A percentile compares a stretch with the other conserved stretches of the same genome.
Evolutionary conservation across 163 green algal species (phyloP).

Genomic region (Scenedesmus sp.): DNA sequence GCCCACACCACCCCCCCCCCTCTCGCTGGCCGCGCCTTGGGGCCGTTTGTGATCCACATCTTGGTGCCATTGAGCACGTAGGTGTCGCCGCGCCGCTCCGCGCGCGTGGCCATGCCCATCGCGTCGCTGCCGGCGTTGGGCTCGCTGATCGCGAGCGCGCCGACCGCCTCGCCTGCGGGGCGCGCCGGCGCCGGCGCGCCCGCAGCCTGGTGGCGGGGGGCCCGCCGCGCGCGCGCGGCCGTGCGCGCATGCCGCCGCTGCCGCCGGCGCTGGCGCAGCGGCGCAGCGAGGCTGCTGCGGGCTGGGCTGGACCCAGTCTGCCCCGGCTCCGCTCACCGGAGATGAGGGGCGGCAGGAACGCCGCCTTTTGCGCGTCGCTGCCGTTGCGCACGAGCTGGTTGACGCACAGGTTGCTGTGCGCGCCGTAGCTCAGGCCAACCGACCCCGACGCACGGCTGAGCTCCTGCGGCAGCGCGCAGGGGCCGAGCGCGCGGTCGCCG

Average conservation of each 20-base stretch:
- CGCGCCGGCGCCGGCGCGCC: neutral
- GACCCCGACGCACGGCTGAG: slow-evolving; percentile 83
- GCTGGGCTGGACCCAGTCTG: neutral
- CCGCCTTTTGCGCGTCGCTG: slow-evolving; percentile 72
- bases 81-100: slow-evolving; percentile 57
- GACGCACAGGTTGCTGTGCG: slow-evolving; percentile 94
- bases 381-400: slow-evolving; percentile 91
- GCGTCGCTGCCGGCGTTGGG: slow-evolving; percentile 86
- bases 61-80: slow-evolving; percentile 81
- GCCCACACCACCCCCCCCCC: neutral
- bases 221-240: too few relatives aligned
- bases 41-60: slow-evolving; percentile 78
- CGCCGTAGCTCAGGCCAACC: slow-evolving; percentile 89
- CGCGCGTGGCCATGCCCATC: slow-evolving; percentile 83
- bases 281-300: neutral
- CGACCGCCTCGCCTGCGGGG: slow-evolving; percentile 84
- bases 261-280: neutral
- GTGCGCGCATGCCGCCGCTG: neutral
- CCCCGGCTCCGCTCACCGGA: slow-evolving; percentile 55
- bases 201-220: neutral
- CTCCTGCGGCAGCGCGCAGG: slow-evolving; percentile 61
- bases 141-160: slow-evolving; percentile 92
- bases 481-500: too few relatives aligned
- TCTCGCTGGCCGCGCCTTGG: slow-evolving; percentile 57
- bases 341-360: slow-evolving; percentile 84